phyloP scores from a whole-genome alignment of 2,329 filamentous ascomycete species.

The Fusarium protoensiforme region DNA sequence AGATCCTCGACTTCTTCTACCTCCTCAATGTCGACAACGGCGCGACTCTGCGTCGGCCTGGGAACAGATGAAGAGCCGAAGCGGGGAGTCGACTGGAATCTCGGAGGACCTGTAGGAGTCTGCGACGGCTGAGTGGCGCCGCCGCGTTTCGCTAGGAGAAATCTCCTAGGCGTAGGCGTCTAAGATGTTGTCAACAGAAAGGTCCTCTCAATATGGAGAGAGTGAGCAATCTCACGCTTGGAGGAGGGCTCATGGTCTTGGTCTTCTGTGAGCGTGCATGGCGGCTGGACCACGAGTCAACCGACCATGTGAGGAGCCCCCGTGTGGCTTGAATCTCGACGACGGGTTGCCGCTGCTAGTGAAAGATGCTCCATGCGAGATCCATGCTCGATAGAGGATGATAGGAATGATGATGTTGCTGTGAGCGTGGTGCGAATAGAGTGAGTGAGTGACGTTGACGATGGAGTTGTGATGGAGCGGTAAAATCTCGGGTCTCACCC shows the following conservation, averaged over 20 bases:
- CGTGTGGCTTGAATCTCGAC: background rate
- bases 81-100: conserved; percentile 53
- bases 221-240: conserved; percentile 29
- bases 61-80: conserved; percentile 49
- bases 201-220: background rate
- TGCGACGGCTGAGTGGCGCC: conserved; percentile 47
- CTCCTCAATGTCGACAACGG: conserved; percentile 47
- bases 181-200: conserved; percentile 30
- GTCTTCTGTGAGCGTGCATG: conserved; percentile 31
- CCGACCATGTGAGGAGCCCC: conserved; percentile 1
- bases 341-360: background rate
- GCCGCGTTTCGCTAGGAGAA: conserved; percentile 51
- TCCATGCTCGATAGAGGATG: background rate
- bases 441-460: conserved; percentile 18
- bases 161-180: conserved; percentile 54
- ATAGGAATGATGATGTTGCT: background rate
- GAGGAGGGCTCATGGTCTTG: conserved; percentile 42
- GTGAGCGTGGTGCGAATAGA: background rate
- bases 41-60: conserved; percentile 43
- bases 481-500: conserved; percentile 25
- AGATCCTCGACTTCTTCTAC: conserved; percentile 44
- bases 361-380: background rate
- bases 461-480: conserved; percentile 10
- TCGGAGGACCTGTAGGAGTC: conserved; percentile 44
- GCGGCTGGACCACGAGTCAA: background rate